These are phyloP conservation scores for Stachybotrys chartarum DNA, from an alignment of 2,329 filamentous ascomycete genomes.

Conservation along the genomic window DNA sequence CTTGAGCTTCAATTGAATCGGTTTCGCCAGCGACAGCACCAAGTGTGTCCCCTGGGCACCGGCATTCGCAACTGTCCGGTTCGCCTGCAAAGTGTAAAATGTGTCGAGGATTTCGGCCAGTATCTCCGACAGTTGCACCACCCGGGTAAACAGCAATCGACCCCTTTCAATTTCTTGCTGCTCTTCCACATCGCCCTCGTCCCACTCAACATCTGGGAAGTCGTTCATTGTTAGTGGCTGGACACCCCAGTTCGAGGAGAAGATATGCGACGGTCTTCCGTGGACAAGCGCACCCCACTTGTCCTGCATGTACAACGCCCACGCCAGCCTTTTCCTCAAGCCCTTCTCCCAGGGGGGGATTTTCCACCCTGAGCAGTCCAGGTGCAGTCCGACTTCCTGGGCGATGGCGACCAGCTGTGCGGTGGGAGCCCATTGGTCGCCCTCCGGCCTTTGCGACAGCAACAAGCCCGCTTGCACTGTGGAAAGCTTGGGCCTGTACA, in stretches of 20 bases:
- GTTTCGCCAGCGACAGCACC: slow-evolving; percentile 69
- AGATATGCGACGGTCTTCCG: slow-evolving; percentile 73
- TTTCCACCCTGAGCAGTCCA: slow-evolving; percentile 81
- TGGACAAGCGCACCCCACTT: slow-evolving; percentile 83
- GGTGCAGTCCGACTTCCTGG: slow-evolving; percentile 81
- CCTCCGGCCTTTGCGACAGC: slow-evolving; percentile 66
- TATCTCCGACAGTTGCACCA: slow-evolving; percentile 68
- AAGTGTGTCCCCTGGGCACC: slow-evolving; percentile 64
- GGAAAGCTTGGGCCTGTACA: slow-evolving; percentile 75
- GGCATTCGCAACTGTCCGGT: slow-evolving; percentile 58
- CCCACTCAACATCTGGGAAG: slow-evolving; percentile 65
- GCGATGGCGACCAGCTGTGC: slow-evolving; percentile 80
- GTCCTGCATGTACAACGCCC: slow-evolving; percentile 92
- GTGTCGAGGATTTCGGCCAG: slow-evolving; percentile 75
- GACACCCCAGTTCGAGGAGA: slow-evolving; percentile 69
- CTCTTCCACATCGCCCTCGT: slow-evolving; percentile 56
- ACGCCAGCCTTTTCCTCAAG: slow-evolving; percentile 75
- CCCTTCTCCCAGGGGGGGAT: slow-evolving; percentile 85
- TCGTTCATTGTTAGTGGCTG: slow-evolving; percentile 56
- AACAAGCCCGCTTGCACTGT: slow-evolving; percentile 72
- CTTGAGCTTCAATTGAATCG: slow-evolving; percentile 74
- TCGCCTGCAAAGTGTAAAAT: slow-evolving; percentile 75
- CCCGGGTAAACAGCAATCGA: slow-evolving; percentile 64
- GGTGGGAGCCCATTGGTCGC: slow-evolving; percentile 77
- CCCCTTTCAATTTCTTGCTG: slow-evolving; percentile 61